These are phyloP conservation scores for Solanum aculeatissimum DNA, from an alignment of 305 asterid species.

Conservation along the genomic window DNA sequence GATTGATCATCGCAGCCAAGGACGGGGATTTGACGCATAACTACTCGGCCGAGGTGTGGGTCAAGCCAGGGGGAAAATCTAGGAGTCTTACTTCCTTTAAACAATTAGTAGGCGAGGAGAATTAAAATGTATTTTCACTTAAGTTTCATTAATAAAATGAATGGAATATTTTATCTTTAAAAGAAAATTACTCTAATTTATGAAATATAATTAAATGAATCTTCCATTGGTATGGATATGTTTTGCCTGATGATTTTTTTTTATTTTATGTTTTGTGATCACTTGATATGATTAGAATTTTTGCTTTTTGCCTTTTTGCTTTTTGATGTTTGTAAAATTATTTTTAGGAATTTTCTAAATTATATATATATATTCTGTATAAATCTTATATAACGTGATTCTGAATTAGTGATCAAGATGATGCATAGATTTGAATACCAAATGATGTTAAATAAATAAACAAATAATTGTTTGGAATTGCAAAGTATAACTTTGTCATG, in stretches of 20 bases:
- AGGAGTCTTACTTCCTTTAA: not conserved
- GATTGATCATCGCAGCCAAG: conserved; percentile 20
- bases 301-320: not conserved
- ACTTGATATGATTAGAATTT: not conserved
- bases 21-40: not conserved
- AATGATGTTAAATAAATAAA: not conserved
- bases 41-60: conserved; percentile 32
- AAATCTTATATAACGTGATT: not conserved
- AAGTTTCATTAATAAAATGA: not conserved
- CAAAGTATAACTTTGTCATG: not conserved
- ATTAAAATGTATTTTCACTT: not conserved
- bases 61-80: not conserved
- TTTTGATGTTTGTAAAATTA: too few species aligned
- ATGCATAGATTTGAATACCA: not conserved
- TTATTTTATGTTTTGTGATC: not conserved
- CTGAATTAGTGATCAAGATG: not conserved
- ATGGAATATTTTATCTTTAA: not conserved
- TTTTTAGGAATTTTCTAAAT: too few species aligned
- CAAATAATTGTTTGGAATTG: not conserved
- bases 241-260: not conserved
- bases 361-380: too few species aligned
- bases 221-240: not conserved
- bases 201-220: not conserved
- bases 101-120: not conserved
- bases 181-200: not conserved